Base-by-base conservation (phyloP, 345 rosid genomes). In the Cardamine resedifolia region DNA sequence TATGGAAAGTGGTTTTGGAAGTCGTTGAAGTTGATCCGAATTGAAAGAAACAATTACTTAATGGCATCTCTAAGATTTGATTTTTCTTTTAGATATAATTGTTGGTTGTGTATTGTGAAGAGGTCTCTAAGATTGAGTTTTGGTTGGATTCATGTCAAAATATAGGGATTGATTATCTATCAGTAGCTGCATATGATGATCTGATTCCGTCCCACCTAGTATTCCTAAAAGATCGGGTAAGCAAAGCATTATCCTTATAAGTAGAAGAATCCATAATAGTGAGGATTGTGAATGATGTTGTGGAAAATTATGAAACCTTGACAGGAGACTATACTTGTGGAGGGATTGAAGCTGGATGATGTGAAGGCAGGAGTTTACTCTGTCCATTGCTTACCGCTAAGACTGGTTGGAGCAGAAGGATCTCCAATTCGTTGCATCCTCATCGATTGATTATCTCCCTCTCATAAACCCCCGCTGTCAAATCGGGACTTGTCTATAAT, bases 341-440 rank as follows among this genome's bases (percentile, higher is more conserved):
- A 88, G 57, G 95, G 76, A 60, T 70, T 88, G 43, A 90, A 87
- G 71, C 92, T 88, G 0, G 95, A 90, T 41, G 77, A 77, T 67
- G 81, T 85, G 28, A 81, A 81, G 4, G 69, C 85, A 21, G 97
- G 97, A 68, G n/a, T 84, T 9, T 87, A 88, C 80, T 47, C 82
- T 38, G 78, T 90, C 18, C 95, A 90, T 62, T 90, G 95, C 83
- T 83, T 90, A 44, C 95, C 88, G 26, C 82, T 82, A 39, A 84
- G 95, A 65, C 70, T 88, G 64, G 75, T 77, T 34, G 92, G 97
- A 51, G 82, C 97, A 10, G 92, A 88, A 77, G 97, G 88, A 20
- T 83, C 88, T 31, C 97, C 95, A 1, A 80, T 72, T 21, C 84
- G 90, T 71, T 90, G 95, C 85, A 84, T 88, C 78, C 96, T 88